Percentiles rank a stretch among this genome's conserved stretches.
Evolutionary conservation across 208 protist genomes (phyloP).

Genomic region (Strigomonas culicis): DNA sequence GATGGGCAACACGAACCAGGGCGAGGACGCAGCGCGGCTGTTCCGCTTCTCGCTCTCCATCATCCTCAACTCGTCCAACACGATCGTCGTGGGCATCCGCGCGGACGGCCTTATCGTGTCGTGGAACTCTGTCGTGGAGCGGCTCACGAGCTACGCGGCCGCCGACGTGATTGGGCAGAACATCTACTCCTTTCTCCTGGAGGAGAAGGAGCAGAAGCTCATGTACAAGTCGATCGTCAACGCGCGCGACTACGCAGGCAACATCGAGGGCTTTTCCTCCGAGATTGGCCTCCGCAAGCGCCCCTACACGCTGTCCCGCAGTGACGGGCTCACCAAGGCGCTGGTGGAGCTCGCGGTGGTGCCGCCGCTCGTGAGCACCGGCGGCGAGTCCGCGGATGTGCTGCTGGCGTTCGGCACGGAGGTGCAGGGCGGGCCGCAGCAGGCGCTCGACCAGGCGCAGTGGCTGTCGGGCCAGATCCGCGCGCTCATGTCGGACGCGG

Average conservation of each 20-base stretch:
- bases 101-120: constrained; percentile 76
- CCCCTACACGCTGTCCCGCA: constrained; percentile 60
- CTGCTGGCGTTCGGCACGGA: constrained; percentile 68
- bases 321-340: constrained; percentile 74
- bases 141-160: constrained; percentile 60
- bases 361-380: constrained; percentile 51
- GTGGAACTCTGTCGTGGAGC: constrained; percentile 67
- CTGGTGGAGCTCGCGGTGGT: constrained; percentile 48
- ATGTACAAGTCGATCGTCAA: constrained; percentile 60
- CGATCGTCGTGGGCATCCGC: constrained; percentile 60
- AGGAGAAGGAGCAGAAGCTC: constrained; percentile 60
- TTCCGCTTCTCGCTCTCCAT: constrained; percentile 46
- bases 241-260: constrained; percentile 60
- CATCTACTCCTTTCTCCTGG: constrained; percentile 76
- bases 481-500: constrained; percentile 43
- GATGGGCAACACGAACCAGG: background rate
- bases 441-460: constrained; percentile 56
- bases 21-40: constrained; percentile 8
- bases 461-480: constrained; percentile 62
- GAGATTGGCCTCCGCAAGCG: constrained; percentile 12
- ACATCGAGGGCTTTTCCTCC: constrained; percentile 40
- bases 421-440: constrained; percentile 34
- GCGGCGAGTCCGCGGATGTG: constrained; percentile 51
- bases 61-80: constrained; percentile 14
- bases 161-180: constrained; percentile 74